Evolutionary conservation across 176 grass and related monocot genomes (phyloP).

Genomic region (Cenchrus fungigraminus): DNA sequence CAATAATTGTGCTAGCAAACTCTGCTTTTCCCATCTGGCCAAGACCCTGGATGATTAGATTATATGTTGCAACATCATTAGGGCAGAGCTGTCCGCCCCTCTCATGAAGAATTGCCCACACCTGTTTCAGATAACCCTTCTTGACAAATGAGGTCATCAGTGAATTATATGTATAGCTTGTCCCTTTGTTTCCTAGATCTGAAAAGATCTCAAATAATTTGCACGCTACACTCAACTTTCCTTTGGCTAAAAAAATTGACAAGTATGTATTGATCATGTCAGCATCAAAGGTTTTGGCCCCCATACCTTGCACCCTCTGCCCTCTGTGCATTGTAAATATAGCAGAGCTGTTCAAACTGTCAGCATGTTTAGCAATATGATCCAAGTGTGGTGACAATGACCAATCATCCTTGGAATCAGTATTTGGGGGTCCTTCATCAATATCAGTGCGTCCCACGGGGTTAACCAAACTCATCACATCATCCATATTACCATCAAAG

Average conservation of each 20-base stretch:
- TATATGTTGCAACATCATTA: constrained; percentile 90
- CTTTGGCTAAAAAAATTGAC: constrained; percentile 90
- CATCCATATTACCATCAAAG: constrained; percentile 63
- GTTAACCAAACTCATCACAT: constrained; percentile 68
- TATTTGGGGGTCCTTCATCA: constrained; percentile 34
- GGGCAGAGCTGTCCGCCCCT: constrained; percentile 73
- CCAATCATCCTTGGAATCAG: constrained; percentile 75
- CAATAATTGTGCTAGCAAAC: constrained; percentile 68
- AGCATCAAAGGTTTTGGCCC: constrained; percentile 70
- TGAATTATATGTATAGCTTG: constrained; percentile 92
- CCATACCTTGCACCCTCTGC: constrained; percentile 68
- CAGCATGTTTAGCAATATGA: constrained; percentile 55
- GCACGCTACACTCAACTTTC: constrained; percentile 89
- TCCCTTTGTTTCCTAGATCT: constrained; percentile 57
- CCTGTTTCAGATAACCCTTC: constrained; percentile 88
- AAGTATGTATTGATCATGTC: constrained; percentile 97
- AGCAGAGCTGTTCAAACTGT: constrained; percentile 52
- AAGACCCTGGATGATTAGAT: constrained; percentile 87
- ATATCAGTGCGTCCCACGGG: constrained; percentile 38
- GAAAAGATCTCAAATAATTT: constrained; percentile 90
- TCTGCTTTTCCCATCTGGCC: constrained; percentile 79
- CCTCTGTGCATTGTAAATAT: constrained; percentile 61
- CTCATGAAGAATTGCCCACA: constrained; percentile 82
- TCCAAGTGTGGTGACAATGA: constrained; percentile 85
- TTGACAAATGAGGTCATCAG: constrained; percentile 92